phyloP scores from a whole-genome alignment of 2,329 filamentous ascomycete genomes.

The Aspergillus pseudotamarii region DNA sequence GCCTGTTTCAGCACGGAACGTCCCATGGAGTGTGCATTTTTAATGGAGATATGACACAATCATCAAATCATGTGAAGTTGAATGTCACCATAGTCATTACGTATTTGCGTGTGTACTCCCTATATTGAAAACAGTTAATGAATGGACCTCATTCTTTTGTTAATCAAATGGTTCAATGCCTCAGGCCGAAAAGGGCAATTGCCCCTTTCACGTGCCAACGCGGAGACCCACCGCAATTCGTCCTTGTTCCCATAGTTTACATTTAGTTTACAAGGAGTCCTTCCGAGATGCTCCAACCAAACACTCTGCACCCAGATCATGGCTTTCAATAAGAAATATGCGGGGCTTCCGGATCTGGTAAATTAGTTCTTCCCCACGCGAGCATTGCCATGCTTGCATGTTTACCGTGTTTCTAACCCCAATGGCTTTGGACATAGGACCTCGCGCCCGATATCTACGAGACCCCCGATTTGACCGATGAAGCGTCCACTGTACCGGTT shows the following conservation, averaged over 20 bases:
- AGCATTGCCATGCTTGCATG: not conserved
- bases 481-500: constrained; percentile 82
- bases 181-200: constrained; percentile 1
- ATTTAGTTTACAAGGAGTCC: not conserved
- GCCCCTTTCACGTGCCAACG: constrained; percentile 16
- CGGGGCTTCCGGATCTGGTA: constrained; percentile 77
- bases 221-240: not conserved
- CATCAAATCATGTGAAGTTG: not conserved
- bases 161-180: not conserved
- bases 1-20: not conserved
- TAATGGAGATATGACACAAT: too few species aligned
- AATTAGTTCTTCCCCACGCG: not conserved
- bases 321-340: constrained; percentile 80
- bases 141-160: not conserved
- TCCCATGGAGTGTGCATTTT: not conserved
- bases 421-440: constrained; percentile 62
- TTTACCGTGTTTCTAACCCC: constrained; percentile 9
- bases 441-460: constrained; percentile 95
- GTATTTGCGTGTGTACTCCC: not conserved
- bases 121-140: too few species aligned
- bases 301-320: not conserved
- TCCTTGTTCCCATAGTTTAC: constrained; percentile 13
- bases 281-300: not conserved
- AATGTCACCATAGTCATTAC: not conserved
- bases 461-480: constrained; percentile 88